Conservation (phyloP, 768 basidiomycete species). For the Pleurotus cornucopiae region DNA sequence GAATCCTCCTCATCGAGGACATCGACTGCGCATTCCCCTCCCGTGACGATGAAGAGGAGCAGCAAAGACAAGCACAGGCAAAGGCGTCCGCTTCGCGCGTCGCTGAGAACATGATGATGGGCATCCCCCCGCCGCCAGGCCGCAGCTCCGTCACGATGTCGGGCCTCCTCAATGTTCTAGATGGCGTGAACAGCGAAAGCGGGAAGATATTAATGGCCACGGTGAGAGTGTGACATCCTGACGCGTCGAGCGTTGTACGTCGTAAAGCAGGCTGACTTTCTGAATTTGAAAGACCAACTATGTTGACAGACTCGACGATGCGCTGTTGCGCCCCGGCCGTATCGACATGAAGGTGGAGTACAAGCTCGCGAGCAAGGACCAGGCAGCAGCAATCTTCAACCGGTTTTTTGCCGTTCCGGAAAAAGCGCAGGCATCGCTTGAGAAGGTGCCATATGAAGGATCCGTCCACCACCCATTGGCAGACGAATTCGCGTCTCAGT, state of each 20-base stretch:
- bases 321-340: constrained; percentile 51
- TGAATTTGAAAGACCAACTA: constrained; percentile 42
- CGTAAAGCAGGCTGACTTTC: too few relatives aligned
- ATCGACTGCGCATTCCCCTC: constrained; percentile 58
- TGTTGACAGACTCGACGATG: constrained; percentile 50
- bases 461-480: constrained; percentile 13
- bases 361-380: constrained; percentile 39
- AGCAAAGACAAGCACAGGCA: background rate
- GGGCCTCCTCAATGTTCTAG: constrained; percentile 53
- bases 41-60: constrained; percentile 33
- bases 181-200: constrained; percentile 58
- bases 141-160: constrained; percentile 43
- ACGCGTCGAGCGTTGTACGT: too few relatives aligned
- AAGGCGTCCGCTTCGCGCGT: too few relatives aligned
- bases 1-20: constrained; percentile 56
- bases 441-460: background rate
- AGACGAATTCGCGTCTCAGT: constrained; percentile 21
- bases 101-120: too few relatives aligned
- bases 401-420: constrained; percentile 36
- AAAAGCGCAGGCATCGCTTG: background rate
- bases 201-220: constrained; percentile 61
- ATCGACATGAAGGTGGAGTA: constrained; percentile 56
- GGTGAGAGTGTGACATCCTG: constrained; percentile 21
- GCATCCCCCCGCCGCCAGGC: background rate
- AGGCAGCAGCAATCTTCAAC: constrained; percentile 43